These are phyloP conservation scores for Striga hermonthica DNA, from an alignment of 305 asterid species.

Conservation along the genomic window DNA sequence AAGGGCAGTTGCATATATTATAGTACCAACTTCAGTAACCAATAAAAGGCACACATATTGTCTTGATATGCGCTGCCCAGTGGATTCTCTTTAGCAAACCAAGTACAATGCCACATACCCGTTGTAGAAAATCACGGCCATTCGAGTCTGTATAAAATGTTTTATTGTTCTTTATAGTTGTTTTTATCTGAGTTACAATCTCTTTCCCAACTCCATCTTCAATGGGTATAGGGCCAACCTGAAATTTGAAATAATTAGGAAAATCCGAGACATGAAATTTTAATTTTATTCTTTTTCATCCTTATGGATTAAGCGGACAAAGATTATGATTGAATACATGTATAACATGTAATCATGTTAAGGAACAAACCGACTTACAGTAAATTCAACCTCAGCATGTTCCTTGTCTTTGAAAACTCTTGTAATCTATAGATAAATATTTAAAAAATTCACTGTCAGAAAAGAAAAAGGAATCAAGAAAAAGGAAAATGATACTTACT, in stretches of 20 bases:
- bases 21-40: slow-evolving; percentile 5
- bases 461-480: slow-evolving; percentile 3
- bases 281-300: background rate
- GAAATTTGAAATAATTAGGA: slow-evolving; percentile 31
- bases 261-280: slow-evolving; percentile 14
- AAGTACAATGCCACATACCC: slow-evolving; percentile 45
- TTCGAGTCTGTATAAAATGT: slow-evolving; percentile 86
- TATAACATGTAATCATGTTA: slow-evolving; percentile 3
- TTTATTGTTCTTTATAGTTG: slow-evolving; percentile 62
- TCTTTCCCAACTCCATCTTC: slow-evolving; percentile 84
- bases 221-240: slow-evolving; percentile 96
- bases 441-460: slow-evolving; percentile 25
- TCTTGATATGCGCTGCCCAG: no score
- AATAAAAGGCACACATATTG: background rate
- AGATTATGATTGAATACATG: slow-evolving; percentile 1
- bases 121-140: slow-evolving; percentile 89
- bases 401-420: slow-evolving; percentile 89
- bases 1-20: background rate
- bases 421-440: slow-evolving; percentile 51
- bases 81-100: background rate
- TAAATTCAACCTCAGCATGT: slow-evolving; percentile 85
- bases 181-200: slow-evolving; percentile 64
- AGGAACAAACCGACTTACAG: slow-evolving; percentile 45
- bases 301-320: background rate
- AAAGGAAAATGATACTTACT: background rate